Evolutionary conservation across 1,284 basidiomycete species (phyloP), one percentile per base, ranked within the genome.

Genomic region (Ceratobasidium sp.): DNA sequence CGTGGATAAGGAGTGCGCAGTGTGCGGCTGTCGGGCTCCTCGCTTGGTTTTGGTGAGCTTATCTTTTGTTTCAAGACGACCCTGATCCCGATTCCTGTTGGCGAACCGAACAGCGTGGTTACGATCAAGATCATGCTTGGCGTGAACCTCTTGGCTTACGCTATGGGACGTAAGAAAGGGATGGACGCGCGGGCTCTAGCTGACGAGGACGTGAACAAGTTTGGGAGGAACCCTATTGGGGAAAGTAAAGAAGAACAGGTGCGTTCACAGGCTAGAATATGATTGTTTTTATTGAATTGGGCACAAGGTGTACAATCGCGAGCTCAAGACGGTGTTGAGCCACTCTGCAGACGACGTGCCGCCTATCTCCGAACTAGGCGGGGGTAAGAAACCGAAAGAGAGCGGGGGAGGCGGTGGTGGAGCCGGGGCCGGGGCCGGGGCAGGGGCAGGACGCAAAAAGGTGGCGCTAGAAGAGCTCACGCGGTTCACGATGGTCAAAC

Each of bases 401-500:
- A 26, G 26, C 65, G 23, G 70, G 50, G 56, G 76, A 38, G 44
- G 48, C 38, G 20, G 44, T 67, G 79, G 46, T 76, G 61, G 85
- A 33, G 82, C 26, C n/a, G 57, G 28, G n/a, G 26, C 46, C 38
- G 77, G 80, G 42, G 82, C 26, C n/a, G 57, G 28, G n/a, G 26
- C 46, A 42, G 77, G 80, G 42, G 87, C 88, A 48, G 90, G 90
- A 84, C 91, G 87, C 82, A 91, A 90, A 80, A 84, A 87, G 78
- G 88, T 93, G 79, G 89, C 90, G 77, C 84, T 97, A 78, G 95
- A 97, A 83, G 95, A 97, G 81, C 88, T 97, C 78, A 96, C 94
- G 52, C 85, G 96, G 78, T 97, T 94, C 87, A 96, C 95, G 28
- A 97, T 97, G 96, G 93, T 96, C 52, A 97, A 97, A 83, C 89